phyloP scores from a whole-genome alignment of 768 basidiomycete species.

The Mycena polygramma region DNA sequence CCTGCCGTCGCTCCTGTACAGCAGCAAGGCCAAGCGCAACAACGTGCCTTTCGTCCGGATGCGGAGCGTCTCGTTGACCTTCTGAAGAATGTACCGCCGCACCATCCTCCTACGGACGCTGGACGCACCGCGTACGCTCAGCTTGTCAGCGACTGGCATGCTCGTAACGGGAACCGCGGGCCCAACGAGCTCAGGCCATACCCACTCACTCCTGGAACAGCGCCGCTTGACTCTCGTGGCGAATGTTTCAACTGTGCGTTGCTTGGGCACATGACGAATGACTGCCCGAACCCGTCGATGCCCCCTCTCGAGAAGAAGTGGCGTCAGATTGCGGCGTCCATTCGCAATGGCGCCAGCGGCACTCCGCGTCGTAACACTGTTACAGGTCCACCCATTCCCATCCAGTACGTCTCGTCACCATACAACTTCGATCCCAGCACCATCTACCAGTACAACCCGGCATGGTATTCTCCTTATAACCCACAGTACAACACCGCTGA shows the following conservation, averaged over 20 bases:
- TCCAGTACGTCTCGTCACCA: neutral
- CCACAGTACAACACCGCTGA: neutral
- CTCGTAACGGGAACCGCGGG: conserved; percentile 5
- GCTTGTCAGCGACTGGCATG: conserved; percentile 22
- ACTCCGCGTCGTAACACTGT: too few species aligned
- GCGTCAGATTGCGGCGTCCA: neutral
- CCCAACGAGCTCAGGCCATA: conserved; percentile 39
- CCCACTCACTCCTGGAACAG: conserved; percentile 41
- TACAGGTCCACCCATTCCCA: conserved; percentile 2
- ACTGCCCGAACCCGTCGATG: conserved; percentile 16
- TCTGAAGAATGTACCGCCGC: neutral
- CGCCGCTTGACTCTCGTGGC: conserved; percentile 30
- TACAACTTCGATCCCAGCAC: conserved; percentile 6
- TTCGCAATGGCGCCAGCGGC: too few species aligned
- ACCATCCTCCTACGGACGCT: conserved; percentile 36
- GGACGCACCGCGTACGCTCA: conserved; percentile 32
- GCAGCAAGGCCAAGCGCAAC: too few species aligned
- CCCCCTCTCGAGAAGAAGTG: neutral
- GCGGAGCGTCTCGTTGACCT: neutral
- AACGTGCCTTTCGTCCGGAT: too few species aligned
- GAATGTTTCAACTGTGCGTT: conserved; percentile 42
- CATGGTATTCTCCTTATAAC: too few species aligned
- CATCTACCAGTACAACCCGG: neutral
- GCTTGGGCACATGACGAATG: conserved; percentile 25
- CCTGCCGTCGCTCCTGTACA: too few species aligned